These are phyloP conservation scores for Fusarium graminum DNA, from an alignment of 2,329 filamentous ascomycete species.

Conservation along the genomic window DNA sequence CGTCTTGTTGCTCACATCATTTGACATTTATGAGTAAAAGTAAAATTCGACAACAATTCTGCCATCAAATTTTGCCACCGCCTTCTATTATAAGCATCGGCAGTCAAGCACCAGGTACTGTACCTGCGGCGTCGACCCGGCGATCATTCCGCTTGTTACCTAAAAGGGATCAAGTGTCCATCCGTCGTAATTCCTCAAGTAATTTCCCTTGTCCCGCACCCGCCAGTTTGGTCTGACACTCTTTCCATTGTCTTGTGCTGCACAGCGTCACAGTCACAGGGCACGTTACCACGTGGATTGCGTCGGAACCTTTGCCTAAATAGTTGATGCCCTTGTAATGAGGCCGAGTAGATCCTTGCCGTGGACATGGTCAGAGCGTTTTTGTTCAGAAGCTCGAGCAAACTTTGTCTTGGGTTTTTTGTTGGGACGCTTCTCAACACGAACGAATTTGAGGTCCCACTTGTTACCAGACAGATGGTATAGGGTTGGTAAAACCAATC, in stretches of 20 bases:
- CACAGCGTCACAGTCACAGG: neutral
- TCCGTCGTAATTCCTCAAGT: conserved; percentile 7
- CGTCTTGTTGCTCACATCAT: no score
- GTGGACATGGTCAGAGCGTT: neutral
- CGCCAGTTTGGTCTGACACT: conserved; percentile 14
- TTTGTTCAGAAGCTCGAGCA: neutral
- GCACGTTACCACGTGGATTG: conserved; percentile 10
- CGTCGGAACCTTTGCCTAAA: neutral
- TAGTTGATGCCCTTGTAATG: neutral
- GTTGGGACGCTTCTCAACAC: conserved; percentile 18
- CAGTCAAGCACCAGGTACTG: neutral
- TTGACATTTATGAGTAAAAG: no score
- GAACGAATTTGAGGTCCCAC: neutral
- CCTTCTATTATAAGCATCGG: neutral
- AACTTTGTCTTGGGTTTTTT: conserved; percentile 15
- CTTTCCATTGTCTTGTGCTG: neutral
- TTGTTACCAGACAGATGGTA: neutral
- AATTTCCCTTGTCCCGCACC: conserved; percentile 2
- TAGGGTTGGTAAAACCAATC: conserved; percentile 11
- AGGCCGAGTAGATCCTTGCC: neutral
- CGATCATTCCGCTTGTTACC: conserved; percentile 33
- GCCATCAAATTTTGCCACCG: conserved; percentile 7
- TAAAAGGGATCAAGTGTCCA: conserved; percentile 4
- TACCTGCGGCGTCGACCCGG: neutral
- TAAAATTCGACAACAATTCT: neutral